Conservation (phyloP, 768 basidiomycete species). For the Agaricus bisporus region DNA sequence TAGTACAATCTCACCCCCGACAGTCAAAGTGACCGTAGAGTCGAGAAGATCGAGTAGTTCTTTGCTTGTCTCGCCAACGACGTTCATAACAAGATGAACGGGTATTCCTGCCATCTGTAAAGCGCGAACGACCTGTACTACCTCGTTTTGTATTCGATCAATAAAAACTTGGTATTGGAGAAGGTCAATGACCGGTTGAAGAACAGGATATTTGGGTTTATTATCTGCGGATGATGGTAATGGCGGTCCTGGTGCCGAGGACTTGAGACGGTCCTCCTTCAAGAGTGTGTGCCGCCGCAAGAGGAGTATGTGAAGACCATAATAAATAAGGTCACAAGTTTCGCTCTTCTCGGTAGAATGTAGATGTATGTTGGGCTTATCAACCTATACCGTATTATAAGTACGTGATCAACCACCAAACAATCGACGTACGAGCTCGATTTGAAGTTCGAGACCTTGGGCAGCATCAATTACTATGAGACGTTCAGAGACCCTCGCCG, state of each 20-base stretch:
- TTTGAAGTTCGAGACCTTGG: slow-evolving; percentile 57
- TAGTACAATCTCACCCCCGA: slow-evolving; percentile 71
- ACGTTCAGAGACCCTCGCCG: slow-evolving; percentile 73
- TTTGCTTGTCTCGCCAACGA: slow-evolving; percentile 63
- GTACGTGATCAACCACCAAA: neutral
- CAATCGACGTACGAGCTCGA: slow-evolving; percentile 57
- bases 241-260: slow-evolving; percentile 13
- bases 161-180: slow-evolving; percentile 79
- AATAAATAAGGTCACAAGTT: slow-evolving; percentile 65
- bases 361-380: neutral
- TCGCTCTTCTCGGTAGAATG: neutral
- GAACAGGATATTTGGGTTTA: slow-evolving; percentile 28
- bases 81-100: slow-evolving; percentile 50
- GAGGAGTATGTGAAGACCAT: slow-evolving; percentile 56
- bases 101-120: slow-evolving; percentile 49
- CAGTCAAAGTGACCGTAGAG: slow-evolving; percentile 25
- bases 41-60: slow-evolving; percentile 48
- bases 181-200: slow-evolving; percentile 73
- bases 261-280: slow-evolving; percentile 35
- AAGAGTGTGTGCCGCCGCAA: slow-evolving; percentile 49
- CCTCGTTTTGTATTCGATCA: slow-evolving; percentile 49
- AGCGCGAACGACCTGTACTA: slow-evolving; percentile 43
- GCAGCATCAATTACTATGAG: slow-evolving; percentile 75
- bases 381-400: neutral
- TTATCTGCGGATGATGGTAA: neutral